A percentile compares a stretch with the other conserved stretches of the same genome.
Conservation (phyloP, 106 monocot genomes). For the Vanilla planifolia region DNA sequence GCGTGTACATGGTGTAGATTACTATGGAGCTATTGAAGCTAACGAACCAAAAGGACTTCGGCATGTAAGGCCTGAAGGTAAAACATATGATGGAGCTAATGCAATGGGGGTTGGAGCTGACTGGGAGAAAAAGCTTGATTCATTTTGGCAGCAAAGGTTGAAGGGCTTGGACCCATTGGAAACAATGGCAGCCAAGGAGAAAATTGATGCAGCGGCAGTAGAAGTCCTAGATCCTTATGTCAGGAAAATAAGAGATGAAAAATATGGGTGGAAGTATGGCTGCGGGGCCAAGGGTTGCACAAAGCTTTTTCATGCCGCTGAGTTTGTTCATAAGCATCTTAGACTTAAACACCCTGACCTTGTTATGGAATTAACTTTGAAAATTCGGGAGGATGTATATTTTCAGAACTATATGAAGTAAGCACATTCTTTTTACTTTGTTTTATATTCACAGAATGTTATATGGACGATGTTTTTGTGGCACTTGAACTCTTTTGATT, state of each 20-base stretch:
- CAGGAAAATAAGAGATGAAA: slow-evolving; percentile 96
- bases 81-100: slow-evolving; percentile 33
- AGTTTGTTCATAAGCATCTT: slow-evolving; percentile 97
- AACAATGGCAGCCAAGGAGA: slow-evolving; percentile 70
- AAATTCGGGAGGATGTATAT: slow-evolving; percentile 91
- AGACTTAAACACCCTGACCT: slow-evolving; percentile 89
- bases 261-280: slow-evolving; percentile 99
- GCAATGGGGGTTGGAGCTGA: slow-evolving; percentile 17
- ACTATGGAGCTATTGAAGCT: slow-evolving; percentile 80
- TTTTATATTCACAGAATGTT: too few species aligned
- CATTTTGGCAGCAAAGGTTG: slow-evolving; percentile 78
- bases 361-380: slow-evolving; percentile 71
- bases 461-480: too few species aligned
- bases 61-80: slow-evolving; percentile 66
- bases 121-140: slow-evolving; percentile 90
- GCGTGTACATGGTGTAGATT: slow-evolving; percentile 88
- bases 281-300: slow-evolving; percentile 99
- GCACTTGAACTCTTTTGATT: not conserved
- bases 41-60: slow-evolving; percentile 75
- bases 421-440: slow-evolving; percentile 14
- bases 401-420: slow-evolving; percentile 98
- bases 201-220: slow-evolving; percentile 76
- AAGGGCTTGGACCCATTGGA: slow-evolving; percentile 72
- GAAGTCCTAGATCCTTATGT: slow-evolving; percentile 79
- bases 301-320: slow-evolving; percentile 92